phyloP scores from a whole-genome alignment of 495 filamentous ascomycete genomes.

The Tuber calosporum region DNA sequence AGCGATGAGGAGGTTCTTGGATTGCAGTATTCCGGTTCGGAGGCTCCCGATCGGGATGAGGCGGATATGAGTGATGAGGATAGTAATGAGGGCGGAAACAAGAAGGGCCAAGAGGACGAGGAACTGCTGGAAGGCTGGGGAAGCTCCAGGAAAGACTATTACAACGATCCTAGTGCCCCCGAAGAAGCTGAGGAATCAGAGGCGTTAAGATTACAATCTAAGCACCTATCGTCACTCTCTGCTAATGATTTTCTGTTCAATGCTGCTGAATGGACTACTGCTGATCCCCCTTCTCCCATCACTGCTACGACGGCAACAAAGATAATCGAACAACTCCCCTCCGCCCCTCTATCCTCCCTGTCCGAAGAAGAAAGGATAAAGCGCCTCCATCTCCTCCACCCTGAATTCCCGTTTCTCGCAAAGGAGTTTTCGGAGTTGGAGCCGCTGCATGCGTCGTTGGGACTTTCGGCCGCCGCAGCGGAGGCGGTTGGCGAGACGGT shows the following conservation, averaged over 20 bases:
- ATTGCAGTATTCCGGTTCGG: slow-evolving; percentile 54
- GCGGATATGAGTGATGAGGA: slow-evolving; percentile 41
- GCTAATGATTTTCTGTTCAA: slow-evolving; percentile 91
- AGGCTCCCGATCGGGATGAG: slow-evolving; percentile 51
- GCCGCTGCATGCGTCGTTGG: slow-evolving; percentile 53
- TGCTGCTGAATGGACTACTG: slow-evolving; percentile 69
- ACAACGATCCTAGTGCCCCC: slow-evolving; percentile 80
- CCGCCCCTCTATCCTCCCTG: slow-evolving; percentile 76
- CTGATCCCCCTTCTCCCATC: slow-evolving; percentile 43
- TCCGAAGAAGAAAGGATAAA: slow-evolving; percentile 63
- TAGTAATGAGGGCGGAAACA: slow-evolving; percentile 27
- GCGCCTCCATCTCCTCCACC: slow-evolving; percentile 71
- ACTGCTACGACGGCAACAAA: slow-evolving; percentile 44
- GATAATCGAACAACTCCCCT: slow-evolving; percentile 73
- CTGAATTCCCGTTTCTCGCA: slow-evolving; percentile 79
- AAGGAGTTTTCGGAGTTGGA: slow-evolving; percentile 72
- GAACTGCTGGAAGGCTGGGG: slow-evolving; percentile 57
- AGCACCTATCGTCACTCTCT: slow-evolving; percentile 74
- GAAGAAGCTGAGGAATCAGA: slow-evolving; percentile 81
- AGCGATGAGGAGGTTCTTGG: slow-evolving; percentile 87
- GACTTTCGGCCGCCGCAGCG: slow-evolving; percentile 52
- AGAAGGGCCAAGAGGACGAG: slow-evolving; percentile 47
- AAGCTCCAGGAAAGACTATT: slow-evolving; percentile 79
- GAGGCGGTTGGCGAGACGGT: slow-evolving; percentile 45
- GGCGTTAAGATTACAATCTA: slow-evolving; percentile 76